Evolutionary conservation across 352 stramenopile genomes (phyloP).

Genomic region (Phytophthora constricta): DNA sequence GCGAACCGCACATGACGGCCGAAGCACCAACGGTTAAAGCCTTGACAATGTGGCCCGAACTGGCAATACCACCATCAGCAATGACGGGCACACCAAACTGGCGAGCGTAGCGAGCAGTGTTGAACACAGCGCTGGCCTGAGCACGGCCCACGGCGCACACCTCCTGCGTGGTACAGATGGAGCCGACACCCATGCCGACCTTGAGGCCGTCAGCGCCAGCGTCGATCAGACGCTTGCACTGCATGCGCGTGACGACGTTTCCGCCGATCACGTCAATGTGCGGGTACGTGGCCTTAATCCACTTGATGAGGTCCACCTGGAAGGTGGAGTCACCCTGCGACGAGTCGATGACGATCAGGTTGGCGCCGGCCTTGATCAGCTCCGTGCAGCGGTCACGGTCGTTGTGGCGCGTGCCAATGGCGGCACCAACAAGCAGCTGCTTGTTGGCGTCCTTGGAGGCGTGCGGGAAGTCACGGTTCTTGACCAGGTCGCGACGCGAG

Average conservation of each 20-base stretch:
- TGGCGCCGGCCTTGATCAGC: conserved; percentile 95
- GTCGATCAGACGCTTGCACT: conserved; percentile 99
- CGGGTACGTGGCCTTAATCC: conserved; percentile 97
- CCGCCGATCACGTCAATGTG: conserved; percentile 98
- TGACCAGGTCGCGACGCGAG: conserved; percentile 97
- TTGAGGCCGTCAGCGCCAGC: conserved; percentile 99
- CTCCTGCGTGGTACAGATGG: conserved; percentile 99
- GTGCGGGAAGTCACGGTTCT: conserved; percentile 97
- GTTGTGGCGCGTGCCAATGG: conserved; percentile 98
- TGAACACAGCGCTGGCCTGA: conserved; percentile 99
- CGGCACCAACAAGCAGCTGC: conserved; percentile 97
- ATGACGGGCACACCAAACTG: conserved; percentile 98
- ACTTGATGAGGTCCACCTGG: conserved; percentile 91
- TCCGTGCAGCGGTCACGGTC: conserved; percentile 95
- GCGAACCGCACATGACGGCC: conserved; percentile 99
- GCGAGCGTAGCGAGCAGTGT: conserved; percentile 95
- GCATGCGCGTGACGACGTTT: conserved; percentile 98
- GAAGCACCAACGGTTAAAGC: conserved; percentile 97
- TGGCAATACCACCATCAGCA: conserved; percentile 99
- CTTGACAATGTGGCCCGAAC: conserved; percentile 99
- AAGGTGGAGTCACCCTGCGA: conserved; percentile 98
- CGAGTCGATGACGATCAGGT: conserved; percentile 99
- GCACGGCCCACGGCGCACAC: conserved; percentile 98
- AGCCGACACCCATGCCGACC: conserved; percentile 99
- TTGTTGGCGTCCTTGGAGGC: conserved; percentile 98